Conservation (phyloP, 2,329 filamentous ascomycete genomes). For the Verticillium albo-atrum region DNA sequence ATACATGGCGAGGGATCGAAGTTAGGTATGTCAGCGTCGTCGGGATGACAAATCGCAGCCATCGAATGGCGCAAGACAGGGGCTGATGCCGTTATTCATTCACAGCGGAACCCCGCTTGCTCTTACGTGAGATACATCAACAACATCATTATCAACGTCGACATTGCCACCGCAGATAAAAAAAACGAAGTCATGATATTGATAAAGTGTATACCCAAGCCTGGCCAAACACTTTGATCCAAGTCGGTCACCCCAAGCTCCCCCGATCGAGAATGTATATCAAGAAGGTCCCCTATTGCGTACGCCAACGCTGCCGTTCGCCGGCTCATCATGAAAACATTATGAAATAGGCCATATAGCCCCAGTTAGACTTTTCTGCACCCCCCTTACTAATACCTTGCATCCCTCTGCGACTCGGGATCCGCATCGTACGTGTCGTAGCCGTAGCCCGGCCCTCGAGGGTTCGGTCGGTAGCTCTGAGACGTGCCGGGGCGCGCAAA, state of each 20-base stretch:
- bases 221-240: neutral
- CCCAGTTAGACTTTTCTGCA: neutral
- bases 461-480: slow-evolving; percentile 14
- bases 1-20: too few species aligned
- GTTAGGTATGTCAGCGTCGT: neutral
- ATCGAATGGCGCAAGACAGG: neutral
- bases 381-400: slow-evolving; percentile 17
- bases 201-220: neutral
- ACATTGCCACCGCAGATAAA: too few species aligned
- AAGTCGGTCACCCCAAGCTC: neutral
- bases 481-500: slow-evolving; percentile 20
- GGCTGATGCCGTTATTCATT: neutral
- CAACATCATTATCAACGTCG: neutral
- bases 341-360: slow-evolving; percentile 4
- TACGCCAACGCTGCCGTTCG: neutral
- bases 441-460: slow-evolving; percentile 15
- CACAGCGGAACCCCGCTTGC: neutral
- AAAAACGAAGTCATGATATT: neutral
- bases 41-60: neutral
- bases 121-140: too few species aligned
- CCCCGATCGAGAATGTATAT: neutral
- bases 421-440: slow-evolving; percentile 25
- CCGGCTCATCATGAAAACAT: slow-evolving; percentile 7
- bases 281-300: neutral
- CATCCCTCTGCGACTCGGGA: slow-evolving; percentile 26